Base-by-base conservation (phyloP, 345 rosid genomes). In the Lagerstroemia speciosa region DNA sequence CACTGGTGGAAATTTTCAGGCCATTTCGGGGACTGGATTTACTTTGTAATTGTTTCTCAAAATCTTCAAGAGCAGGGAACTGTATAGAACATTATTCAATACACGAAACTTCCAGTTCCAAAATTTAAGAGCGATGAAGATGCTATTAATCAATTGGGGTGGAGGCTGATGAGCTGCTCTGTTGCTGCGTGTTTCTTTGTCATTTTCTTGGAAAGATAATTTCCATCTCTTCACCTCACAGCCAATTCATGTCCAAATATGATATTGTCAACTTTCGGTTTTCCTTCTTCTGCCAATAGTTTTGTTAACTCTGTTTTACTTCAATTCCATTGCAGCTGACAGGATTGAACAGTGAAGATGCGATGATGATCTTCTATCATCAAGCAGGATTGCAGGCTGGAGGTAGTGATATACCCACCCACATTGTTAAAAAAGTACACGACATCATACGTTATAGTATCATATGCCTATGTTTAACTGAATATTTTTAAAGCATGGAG, bases 341-440 rank as follows among this genome's bases (percentile, higher is more conserved):
- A 55, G 29, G 65, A 38, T 68, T 85, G 68, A 68, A 72, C 57
- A 69, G 68, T 31, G 60, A 74, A 57, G 76, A 81, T 67, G 82
- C 92, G 0, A 58, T 31, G 72, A 48, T 69, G 46, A 85, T 88
- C 72, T 86, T 91, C 57, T 46, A 10, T 40, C 58, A 70, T 1
- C 67, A 73, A n/a, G 82, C 85, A 16, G 61, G 60, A 3, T 60
- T 14, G 0, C 73, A 74, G n/a, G 16, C 12, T 65, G 63, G 50
- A 12, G 38, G 10, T 22, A 31, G 64, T 16, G 14, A 20, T 45
- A 30, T 64, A 45, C 78, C 76, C 1, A 75, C 81, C 16, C 60
- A 80, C 41, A 33, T 86, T 46, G 68, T 82, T n/a, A 57, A 71
- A 16, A 71, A 81, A 79, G 87, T 82, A 26, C 8, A n/a, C n/a